Base-by-base conservation (phyloP, 2,329 filamentous ascomycete species). In the Sporothrix pseudoabietina region DNA sequence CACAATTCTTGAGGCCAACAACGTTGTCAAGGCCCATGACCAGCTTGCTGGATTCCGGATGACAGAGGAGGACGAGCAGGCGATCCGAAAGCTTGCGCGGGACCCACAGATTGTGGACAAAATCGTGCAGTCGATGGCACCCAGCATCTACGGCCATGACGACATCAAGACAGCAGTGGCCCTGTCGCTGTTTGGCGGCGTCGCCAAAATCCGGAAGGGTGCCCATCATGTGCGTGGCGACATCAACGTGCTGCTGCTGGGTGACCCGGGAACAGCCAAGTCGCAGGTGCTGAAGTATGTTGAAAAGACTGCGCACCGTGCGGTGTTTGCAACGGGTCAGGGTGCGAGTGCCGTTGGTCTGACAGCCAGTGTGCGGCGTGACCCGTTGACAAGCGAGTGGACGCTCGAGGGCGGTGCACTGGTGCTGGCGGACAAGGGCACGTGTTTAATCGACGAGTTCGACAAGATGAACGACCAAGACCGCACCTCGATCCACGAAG, bases 381-480 rank as follows among this genome's bases (percentile, higher is more conserved):
- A 99, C 80, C 96, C 96, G 5, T 86, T 98, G 80, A 99, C 96
- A 1, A 93, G 92, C 81, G 96, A 99, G 83, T 99, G 96, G 95
- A 98, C 96, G 6, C 85, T 99, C 2, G 96, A 99, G 83, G 96
- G 96, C 76, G 96, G 96, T 79, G 96, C 96, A 4, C 87, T 99
- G 12, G 96, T 99, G 78, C 89, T 99, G 72, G 96, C 96, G 19
- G 96, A 99, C 81, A 92, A 93, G 77, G 96, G 96, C 55, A 97
- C 94, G 19, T 98, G 96, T 79, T 86, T 99, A 41, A 99, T 99
- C 76, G 96, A 99, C 79, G 96, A 99, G 83, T 99, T 99, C 78
- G 96, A 99, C 88, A 99, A 99, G 87, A 99, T 99, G 96, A 98
- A 98, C 81, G 96, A 99, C 81, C 94, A 98, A 80, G 96, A 99